Percentiles rank a stretch among this genome's conserved stretches.
These are phyloP conservation scores for Thalassiosira livingstoniorum DNA, from an alignment of 352 stramenopile genomes.

Conservation along the genomic window DNA sequence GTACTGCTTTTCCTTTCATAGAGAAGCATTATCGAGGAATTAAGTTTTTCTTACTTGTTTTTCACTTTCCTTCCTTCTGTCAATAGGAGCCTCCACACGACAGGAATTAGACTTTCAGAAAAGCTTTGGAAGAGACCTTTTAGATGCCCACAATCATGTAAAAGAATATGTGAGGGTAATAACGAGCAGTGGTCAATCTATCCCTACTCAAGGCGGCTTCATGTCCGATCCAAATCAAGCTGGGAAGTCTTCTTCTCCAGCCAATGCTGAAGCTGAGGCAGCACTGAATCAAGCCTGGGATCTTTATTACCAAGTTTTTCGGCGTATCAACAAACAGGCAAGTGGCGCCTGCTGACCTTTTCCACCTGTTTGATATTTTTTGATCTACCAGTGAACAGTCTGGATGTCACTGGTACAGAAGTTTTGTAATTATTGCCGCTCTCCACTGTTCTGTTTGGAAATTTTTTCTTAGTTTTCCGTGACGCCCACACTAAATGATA, in stretches of 20 bases:
- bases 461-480: no score
- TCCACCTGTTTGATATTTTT: no score
- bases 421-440: no score
- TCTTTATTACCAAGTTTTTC: conserved; percentile 98
- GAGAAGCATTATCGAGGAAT: conserved; percentile 87
- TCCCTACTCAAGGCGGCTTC: conserved; percentile 74
- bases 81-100: conserved; percentile 71
- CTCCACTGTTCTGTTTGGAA: no score
- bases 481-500: no score
- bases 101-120: conserved; percentile 82
- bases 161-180: conserved; percentile 84
- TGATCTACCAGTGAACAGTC: no score
- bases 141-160: conserved; percentile 86
- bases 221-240: conserved; percentile 58
- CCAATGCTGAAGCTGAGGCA: conserved; percentile 73
- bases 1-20: no score
- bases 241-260: conserved; percentile 49
- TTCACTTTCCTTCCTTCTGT: no score
- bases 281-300: conserved; percentile 97
- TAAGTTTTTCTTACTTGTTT: conserved; percentile 68
- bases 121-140: conserved; percentile 91
- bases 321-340: conserved; percentile 91
- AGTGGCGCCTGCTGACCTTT: no score
- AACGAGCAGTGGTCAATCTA: conserved; percentile 68
- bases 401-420: no score